Base-by-base conservation (phyloP, 1,139 yeast genomes). In the Blastobotrys indianensis region DNA sequence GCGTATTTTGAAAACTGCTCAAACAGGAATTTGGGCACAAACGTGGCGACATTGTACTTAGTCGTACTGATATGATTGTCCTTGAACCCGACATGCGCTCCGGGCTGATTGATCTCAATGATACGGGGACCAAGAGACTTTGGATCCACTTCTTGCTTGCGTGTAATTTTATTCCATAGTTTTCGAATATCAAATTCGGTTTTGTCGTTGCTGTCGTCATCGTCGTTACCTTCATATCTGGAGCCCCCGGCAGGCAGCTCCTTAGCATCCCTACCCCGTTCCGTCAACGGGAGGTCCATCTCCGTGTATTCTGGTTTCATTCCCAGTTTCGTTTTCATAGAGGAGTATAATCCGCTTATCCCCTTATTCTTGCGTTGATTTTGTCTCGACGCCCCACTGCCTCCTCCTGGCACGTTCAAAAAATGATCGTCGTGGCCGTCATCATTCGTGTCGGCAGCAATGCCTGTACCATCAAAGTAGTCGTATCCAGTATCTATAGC, bases 1-100 rank as follows among this genome's bases (percentile, higher is more conserved):
- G 99, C 97, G 64, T 94, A 94, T 64, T 92, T 94, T 52, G 97
- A 85, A 66, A 94, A 94, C 66, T 94, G 98, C 67, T 94, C 98
- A 60, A 90, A 87, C 54, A 94, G 68, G 62, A 94, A 94, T 63
- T 94, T 94, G 13, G 98, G 98, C 46, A 94, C 55, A 62, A 94
- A 94, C 0, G 98, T 94, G 29, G 95, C 95, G 51, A 81, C 67
- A 64, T 92, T 94, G 70, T 94, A 94, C 65, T 94, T 94, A n/a
- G 98, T 90, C 3, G 99, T 94, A 38, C 95, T 85, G 54, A 94
- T 82, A 63, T 90, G 90, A 63, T 94, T 94, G 52, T 84, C 92
- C 53, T 75, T 74, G 67, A 77, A 92, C 2, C 82, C 76, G 49
- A 72, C 74, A 2, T 75, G 66, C 3, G 68, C 54, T 2, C 66